These are phyloP conservation scores for Dactylonectria macrodidyma DNA, from an alignment of 2,329 filamentous ascomycete species.

Conservation along the genomic window DNA sequence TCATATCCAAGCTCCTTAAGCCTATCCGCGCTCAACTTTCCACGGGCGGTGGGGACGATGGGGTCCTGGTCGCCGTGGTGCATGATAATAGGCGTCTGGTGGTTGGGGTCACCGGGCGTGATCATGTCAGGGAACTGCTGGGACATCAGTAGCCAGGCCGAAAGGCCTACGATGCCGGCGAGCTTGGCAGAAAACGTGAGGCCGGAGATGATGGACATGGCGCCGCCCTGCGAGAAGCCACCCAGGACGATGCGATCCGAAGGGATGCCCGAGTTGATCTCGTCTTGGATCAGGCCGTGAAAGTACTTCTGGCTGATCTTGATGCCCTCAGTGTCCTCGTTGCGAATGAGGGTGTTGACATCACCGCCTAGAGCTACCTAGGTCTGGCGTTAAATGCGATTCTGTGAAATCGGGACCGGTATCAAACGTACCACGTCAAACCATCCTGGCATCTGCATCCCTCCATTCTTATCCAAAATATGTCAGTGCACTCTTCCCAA, in stretches of 20 bases:
- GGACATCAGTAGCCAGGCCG: slow-evolving; percentile 82
- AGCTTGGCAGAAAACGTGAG: slow-evolving; percentile 81
- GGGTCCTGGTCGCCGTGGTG: slow-evolving; percentile 86
- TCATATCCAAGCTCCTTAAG: slow-evolving; percentile 80
- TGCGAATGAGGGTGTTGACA: slow-evolving; percentile 48
- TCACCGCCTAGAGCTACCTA: slow-evolving; percentile 55
- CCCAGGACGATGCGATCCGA: slow-evolving; percentile 88
- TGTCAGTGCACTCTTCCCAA: slow-evolving; percentile 31
- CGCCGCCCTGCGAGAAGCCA: slow-evolving; percentile 89
- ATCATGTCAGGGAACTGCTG: slow-evolving; percentile 60
- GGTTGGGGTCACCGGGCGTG: slow-evolving; percentile 61
- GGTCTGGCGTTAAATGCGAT: slow-evolving; percentile 8
- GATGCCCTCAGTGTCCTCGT: slow-evolving; percentile 82
- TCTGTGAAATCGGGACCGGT: not conserved
- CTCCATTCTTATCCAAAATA: slow-evolving; percentile 42
- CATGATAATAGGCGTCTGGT: slow-evolving; percentile 88
- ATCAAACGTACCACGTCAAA: slow-evolving; percentile 78
- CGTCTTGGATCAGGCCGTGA: slow-evolving; percentile 82
- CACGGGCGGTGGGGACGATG: slow-evolving; percentile 80
- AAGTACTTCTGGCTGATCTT: slow-evolving; percentile 81
- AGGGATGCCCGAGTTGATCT: slow-evolving; percentile 86
- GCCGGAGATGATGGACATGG: slow-evolving; percentile 86
- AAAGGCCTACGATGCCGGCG: slow-evolving; percentile 90
- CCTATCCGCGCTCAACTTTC: slow-evolving; percentile 74
- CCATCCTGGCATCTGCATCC: slow-evolving; percentile 83